Evolutionary conservation across 176 grass and related monocot species (phyloP), one percentile per base, ranked within the genome.

Genomic region (Elymus sibiricus): DNA sequence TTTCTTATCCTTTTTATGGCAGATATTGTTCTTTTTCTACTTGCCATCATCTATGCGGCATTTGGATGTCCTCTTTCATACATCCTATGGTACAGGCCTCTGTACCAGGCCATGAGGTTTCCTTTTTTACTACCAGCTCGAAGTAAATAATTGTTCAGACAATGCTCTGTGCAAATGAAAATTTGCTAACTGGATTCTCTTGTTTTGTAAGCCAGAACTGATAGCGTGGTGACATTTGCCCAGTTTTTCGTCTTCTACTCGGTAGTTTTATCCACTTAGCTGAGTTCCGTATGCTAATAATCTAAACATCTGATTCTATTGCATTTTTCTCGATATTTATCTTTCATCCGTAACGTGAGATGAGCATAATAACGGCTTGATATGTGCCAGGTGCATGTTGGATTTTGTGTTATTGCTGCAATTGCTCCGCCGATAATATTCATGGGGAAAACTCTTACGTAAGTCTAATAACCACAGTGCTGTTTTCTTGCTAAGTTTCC

Each of bases 51-150:
- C 83, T 98, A 95, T 79, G 91, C 88, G 10, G 83, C 95, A 78
- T 92, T 68, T 25, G 95, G 95, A 38, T 94, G 91, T 89, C 95
- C 95, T 75, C 93, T 98, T 81, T 98, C 95, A 61, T 98, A 90
- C 77, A 80, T 95, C 42, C 89, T 98, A 64, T 98, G 93, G 95
- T 95, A 98, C 90, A 91, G 86, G 60, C 93, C 93, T 84, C 83
- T 98, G 76, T 98, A 98, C 81, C 49, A 65, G 65, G 91, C 93
- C 7, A 98, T 98, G 95, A 92, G 91, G 95, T 98, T 85, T 82
- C 58, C 19, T 39, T 53, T 81, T 75, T 13, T 79, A 29, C 65
- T 58, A 71, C 37, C 8, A 64, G 47, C 58, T 74, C 60, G 14
- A 67, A 67, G 3, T 76, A 21, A 65, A 51, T 56, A 42, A 24